phyloP scores from a whole-genome alignment of 2,329 filamentous ascomycete genomes.

The Penicillium sp. region DNA sequence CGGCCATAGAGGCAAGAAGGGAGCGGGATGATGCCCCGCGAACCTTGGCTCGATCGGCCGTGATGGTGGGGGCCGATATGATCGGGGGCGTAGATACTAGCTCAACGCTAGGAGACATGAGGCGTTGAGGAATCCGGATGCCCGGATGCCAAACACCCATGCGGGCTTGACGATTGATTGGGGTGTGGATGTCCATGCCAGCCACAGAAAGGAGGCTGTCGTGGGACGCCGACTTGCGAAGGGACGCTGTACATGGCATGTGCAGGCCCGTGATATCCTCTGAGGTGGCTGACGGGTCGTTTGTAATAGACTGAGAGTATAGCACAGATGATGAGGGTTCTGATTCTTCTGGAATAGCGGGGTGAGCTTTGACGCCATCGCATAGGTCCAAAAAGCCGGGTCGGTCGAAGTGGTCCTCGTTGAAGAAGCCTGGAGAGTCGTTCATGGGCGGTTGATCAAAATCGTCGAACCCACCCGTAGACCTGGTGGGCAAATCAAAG shows the following conservation, averaged over 20 bases:
- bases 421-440: constrained; percentile 9
- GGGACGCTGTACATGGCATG: constrained; percentile 35
- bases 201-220: constrained; percentile 86
- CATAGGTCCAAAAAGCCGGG: constrained; percentile 9
- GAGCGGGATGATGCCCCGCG: constrained; percentile 30
- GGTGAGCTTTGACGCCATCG: constrained; percentile 26
- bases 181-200: constrained; percentile 85
- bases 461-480: constrained; percentile 20
- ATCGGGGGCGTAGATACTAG: constrained; percentile 40
- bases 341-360: constrained; percentile 41
- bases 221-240: constrained; percentile 73
- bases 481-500: constrained; percentile 57
- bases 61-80: constrained; percentile 39
- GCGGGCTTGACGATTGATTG: constrained; percentile 74
- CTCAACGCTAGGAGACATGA: constrained; percentile 46
- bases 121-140: constrained; percentile 48
- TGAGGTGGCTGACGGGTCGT: constrained; percentile 10
- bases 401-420: constrained; percentile 21
- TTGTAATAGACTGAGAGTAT: constrained; percentile 15
- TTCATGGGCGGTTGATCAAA: constrained; percentile 10
- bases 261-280: constrained; percentile 26
- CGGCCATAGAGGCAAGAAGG: constrained; percentile 40
- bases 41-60: constrained; percentile 28
- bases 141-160: constrained; percentile 58
- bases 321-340: constrained; percentile 28